These are phyloP conservation scores for Ceratocystis cubensis DNA, from an alignment of 2,329 filamentous ascomycete genomes.

Conservation along the genomic window DNA sequence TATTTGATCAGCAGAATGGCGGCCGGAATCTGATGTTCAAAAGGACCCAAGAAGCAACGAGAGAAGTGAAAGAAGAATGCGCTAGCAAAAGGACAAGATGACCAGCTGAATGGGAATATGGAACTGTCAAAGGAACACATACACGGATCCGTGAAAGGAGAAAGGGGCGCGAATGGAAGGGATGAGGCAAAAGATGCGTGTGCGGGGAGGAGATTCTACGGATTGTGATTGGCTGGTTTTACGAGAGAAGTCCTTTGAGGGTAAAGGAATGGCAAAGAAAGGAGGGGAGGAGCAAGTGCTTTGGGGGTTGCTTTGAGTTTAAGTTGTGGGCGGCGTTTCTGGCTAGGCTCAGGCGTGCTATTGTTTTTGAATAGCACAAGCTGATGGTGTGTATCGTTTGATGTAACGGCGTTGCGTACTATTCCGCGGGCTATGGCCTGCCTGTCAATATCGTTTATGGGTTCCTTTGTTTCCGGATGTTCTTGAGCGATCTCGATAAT, in stretches of 20 bases:
- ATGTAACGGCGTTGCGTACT: background rate
- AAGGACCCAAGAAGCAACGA: too few species aligned
- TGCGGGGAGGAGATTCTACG: background rate
- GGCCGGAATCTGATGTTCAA: too few species aligned
- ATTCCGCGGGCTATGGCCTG: background rate
- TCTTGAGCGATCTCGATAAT: background rate
- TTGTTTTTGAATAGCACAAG: background rate
- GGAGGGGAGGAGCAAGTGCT: background rate
- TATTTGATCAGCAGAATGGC: too few species aligned
- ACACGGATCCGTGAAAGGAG: background rate
- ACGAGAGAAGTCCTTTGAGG: background rate
- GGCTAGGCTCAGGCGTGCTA: background rate
- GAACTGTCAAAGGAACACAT: background rate
- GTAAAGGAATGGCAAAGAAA: background rate
- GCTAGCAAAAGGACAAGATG: background rate
- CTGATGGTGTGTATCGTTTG: background rate
- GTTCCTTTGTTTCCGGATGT: background rate
- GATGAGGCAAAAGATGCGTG: background rate
- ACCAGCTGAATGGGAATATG: background rate
- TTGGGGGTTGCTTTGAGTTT: background rate
- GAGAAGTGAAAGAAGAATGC: too few species aligned
- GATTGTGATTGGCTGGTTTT: slow-evolving; percentile 9
- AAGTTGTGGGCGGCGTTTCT: background rate
- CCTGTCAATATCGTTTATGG: background rate
- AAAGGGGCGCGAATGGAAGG: background rate